A percentile compares a stretch with the other conserved stretches of the same genome.
phyloP scores from a whole-genome alignment of 192 early-diverging fungal species.

The Funneliformis geosporum region DNA sequence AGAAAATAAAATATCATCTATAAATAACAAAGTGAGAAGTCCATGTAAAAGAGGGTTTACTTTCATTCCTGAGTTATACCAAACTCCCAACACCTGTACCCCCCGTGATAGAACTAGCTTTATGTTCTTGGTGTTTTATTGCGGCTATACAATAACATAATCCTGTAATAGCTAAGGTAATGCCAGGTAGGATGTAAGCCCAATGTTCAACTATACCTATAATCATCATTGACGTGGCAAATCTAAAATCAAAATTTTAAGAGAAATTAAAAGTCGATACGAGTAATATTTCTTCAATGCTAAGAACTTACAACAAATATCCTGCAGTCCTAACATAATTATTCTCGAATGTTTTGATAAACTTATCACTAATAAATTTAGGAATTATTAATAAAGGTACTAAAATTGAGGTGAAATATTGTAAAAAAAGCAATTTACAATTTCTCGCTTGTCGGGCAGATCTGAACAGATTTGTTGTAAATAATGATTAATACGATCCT shows the following conservation, averaged over 20 bases:
- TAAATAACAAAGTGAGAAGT: too few species aligned
- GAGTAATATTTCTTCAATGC: not conserved
- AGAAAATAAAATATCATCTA: too few species aligned
- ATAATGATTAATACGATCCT: not conserved
- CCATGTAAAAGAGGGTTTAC: too few species aligned
- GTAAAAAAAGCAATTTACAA: not conserved
- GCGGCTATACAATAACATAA: constrained; percentile 1
- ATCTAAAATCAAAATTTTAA: not conserved
- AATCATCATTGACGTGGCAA: not conserved
- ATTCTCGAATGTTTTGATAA: not conserved
- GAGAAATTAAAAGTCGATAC: not conserved
- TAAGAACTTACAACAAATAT: not conserved
- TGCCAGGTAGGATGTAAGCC: not conserved
- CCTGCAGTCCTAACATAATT: not conserved
- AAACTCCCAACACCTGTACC: not conserved
- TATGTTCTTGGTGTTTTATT: not conserved
- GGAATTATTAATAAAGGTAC: not conserved
- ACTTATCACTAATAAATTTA: not conserved
- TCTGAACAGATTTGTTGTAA: not conserved
- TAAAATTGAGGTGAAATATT: not conserved
- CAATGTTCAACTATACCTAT: not conserved
- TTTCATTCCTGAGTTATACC: not conserved
- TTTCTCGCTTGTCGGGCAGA: not conserved
- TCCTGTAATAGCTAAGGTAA: not conserved
- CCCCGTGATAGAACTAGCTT: not conserved